These are phyloP conservation scores for Pleochaeta shiraiana DNA, from an alignment of 2,329 filamentous ascomycete genomes.

Conservation along the genomic window DNA sequence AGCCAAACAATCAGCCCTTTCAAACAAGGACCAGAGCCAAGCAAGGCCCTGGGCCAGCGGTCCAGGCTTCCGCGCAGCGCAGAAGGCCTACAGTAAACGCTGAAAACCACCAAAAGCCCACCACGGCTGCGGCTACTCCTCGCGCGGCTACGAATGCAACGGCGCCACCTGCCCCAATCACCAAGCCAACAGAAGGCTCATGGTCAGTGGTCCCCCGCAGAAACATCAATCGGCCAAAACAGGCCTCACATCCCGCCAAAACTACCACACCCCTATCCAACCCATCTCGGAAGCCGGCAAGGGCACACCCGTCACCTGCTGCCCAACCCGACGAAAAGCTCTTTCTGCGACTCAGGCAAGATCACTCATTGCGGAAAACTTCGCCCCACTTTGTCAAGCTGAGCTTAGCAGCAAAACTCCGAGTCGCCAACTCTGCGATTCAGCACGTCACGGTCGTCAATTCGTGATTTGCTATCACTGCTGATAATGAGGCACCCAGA, in stretches of 20 bases:
- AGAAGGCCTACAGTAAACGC: too few species aligned
- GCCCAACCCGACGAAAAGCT: background rate
- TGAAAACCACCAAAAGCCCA: background rate
- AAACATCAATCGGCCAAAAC: too few species aligned
- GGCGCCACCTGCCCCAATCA: background rate
- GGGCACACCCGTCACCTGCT: background rate
- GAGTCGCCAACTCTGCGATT: too few species aligned
- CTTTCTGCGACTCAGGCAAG: background rate
- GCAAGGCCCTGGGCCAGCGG: background rate
- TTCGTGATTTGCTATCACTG: too few species aligned
- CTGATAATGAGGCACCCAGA: too few species aligned
- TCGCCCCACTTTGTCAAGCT: background rate
- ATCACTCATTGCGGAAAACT: too few species aligned
- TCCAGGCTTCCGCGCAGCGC: background rate
- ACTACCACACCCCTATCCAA: too few species aligned
- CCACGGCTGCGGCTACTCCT: background rate
- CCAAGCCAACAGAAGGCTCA: background rate
- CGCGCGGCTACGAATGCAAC: background rate
- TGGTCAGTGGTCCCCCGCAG: background rate
- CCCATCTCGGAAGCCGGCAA: background rate
- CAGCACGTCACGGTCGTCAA: too few species aligned
- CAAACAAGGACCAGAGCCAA: background rate
- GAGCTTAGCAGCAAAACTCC: background rate
- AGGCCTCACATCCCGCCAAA: too few species aligned
- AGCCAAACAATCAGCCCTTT: background rate